Conservation (phyloP, 306 rosid species). For the Corylus americana region DNA sequence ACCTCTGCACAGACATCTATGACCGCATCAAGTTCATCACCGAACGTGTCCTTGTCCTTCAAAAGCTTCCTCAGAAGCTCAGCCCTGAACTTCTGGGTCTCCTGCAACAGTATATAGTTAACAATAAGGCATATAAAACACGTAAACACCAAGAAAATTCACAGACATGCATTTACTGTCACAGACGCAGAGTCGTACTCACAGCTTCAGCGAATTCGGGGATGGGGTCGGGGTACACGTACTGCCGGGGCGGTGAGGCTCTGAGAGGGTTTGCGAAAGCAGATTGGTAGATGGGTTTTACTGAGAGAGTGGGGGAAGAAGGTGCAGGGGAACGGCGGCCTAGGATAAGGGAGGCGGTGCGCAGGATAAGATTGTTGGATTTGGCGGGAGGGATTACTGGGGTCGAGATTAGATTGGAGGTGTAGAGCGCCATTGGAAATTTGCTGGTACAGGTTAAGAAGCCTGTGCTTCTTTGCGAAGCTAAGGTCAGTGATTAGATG, state of each 20-base stretch:
- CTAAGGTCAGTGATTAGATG: background rate
- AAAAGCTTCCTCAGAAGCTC: slow-evolving; percentile 52
- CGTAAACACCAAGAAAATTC: background rate
- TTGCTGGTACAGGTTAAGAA: background rate
- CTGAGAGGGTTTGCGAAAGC: slow-evolving; percentile 24
- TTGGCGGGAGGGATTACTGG: slow-evolving; percentile 15
- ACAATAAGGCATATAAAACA: background rate
- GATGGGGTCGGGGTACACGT: slow-evolving; percentile 59
- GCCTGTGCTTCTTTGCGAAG: background rate
- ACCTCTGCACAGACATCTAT: slow-evolving; percentile 66
- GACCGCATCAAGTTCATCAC: slow-evolving; percentile 49
- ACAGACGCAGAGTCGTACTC: slow-evolving; percentile 4
- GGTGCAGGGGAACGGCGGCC: slow-evolving; percentile 15
- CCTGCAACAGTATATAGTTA: slow-evolving; percentile 32
- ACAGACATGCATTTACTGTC: background rate
- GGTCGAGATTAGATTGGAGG: background rate
- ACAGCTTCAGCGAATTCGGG: slow-evolving; percentile 57
- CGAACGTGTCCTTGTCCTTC: slow-evolving; percentile 52
- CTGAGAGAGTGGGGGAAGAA: background rate
- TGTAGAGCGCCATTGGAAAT: slow-evolving; percentile 25
- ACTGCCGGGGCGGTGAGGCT: slow-evolving; percentile 28
- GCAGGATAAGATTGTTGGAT: slow-evolving; percentile 24
- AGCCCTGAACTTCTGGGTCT: slow-evolving; percentile 59
- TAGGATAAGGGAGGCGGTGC: slow-evolving; percentile 13
- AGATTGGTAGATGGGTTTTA: slow-evolving; percentile 25